These are phyloP conservation scores for Trichoderma reesei DNA, from an alignment of 495 filamentous ascomycete genomes.

Conservation along the genomic window DNA sequence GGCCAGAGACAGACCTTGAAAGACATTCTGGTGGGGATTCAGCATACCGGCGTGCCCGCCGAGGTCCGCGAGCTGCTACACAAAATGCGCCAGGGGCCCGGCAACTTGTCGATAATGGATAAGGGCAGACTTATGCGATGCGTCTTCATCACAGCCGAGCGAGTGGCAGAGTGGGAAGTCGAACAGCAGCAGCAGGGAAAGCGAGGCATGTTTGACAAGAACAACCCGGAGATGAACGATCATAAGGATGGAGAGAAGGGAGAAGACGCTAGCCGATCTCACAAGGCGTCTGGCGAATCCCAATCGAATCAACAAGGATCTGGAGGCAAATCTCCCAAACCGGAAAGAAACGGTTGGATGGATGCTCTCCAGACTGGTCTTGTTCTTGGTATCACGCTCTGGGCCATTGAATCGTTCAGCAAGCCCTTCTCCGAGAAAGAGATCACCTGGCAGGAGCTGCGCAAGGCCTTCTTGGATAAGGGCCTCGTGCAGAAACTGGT, in stretches of 20 bases:
- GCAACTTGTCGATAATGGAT: slow-evolving; percentile 52
- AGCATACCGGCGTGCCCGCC: slow-evolving; percentile 16
- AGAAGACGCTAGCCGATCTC: slow-evolving; percentile 18
- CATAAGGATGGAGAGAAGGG: slow-evolving; percentile 22
- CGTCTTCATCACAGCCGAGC: slow-evolving; percentile 10
- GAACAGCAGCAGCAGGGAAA: slow-evolving; percentile 11
- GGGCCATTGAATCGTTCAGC: slow-evolving; percentile 18
- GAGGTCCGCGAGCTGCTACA: slow-evolving; percentile 14
- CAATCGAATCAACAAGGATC: slow-evolving; percentile 28
- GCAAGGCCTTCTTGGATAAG: slow-evolving; percentile 85
- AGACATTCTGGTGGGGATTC: neutral
- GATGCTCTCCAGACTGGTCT: slow-evolving; percentile 18
- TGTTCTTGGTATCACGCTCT: slow-evolving; percentile 17
- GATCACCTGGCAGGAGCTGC: slow-evolving; percentile 96
- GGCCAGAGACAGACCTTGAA: neutral
- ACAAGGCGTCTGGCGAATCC: slow-evolving; percentile 22
- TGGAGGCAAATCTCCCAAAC: slow-evolving; percentile 20
- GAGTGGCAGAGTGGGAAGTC: slow-evolving; percentile 11
- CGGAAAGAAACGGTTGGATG: slow-evolving; percentile 13
- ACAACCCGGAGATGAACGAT: slow-evolving; percentile 15
- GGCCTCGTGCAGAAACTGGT: slow-evolving; percentile 91
- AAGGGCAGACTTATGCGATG: slow-evolving; percentile 14
- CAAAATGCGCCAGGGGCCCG: slow-evolving; percentile 50
- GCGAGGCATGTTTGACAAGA: slow-evolving; percentile 8
- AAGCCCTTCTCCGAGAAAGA: slow-evolving; percentile 37